phyloP scores from a whole-genome alignment of 768 basidiomycete species.

The Pisolithus marmoratus region DNA sequence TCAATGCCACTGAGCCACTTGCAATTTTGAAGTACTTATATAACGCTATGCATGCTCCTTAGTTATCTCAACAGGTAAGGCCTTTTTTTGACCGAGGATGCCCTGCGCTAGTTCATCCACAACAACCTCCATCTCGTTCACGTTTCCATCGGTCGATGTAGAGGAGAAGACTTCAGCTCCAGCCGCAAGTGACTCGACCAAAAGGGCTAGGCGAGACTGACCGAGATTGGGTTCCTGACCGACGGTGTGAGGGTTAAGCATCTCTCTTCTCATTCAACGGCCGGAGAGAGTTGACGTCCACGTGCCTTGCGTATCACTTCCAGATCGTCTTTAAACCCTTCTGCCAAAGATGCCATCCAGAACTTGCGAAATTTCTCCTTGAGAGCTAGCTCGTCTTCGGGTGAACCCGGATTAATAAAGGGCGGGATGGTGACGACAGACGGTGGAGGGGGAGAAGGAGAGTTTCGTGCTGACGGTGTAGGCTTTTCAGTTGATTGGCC shows the following conservation, averaged over 20 bases:
- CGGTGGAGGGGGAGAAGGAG: slow-evolving; percentile 18
- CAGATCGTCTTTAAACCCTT: slow-evolving; percentile 80
- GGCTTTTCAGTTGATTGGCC: not conserved
- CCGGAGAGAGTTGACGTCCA: not conserved
- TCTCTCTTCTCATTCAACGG: too few species aligned
- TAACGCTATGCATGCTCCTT: too few species aligned
- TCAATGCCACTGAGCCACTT: too few species aligned
- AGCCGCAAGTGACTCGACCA: slow-evolving; percentile 79
- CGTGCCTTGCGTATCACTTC: slow-evolving; percentile 76
- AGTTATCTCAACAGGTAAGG: too few species aligned
- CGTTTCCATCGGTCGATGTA: slow-evolving; percentile 25
- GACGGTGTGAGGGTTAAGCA: not conserved
- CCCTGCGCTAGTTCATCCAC: slow-evolving; percentile 33
- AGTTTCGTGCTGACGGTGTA: slow-evolving; percentile 10
- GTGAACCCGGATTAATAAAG: slow-evolving; percentile 42
- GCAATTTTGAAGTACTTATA: too few species aligned
- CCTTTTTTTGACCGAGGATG: not conserved
- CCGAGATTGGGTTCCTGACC: slow-evolving; percentile 62
- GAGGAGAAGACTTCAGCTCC: slow-evolving; percentile 69
- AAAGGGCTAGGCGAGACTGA: slow-evolving; percentile 58
- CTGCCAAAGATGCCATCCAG: slow-evolving; percentile 81
- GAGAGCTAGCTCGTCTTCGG: slow-evolving; percentile 45
- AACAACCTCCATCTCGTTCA: slow-evolving; percentile 76
- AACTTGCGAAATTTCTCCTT: slow-evolving; percentile 73
- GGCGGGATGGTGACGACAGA: slow-evolving; percentile 40